Conservation (phyloP, 352 stramenopile genomes). For the Phytopythium vexans region DNA sequence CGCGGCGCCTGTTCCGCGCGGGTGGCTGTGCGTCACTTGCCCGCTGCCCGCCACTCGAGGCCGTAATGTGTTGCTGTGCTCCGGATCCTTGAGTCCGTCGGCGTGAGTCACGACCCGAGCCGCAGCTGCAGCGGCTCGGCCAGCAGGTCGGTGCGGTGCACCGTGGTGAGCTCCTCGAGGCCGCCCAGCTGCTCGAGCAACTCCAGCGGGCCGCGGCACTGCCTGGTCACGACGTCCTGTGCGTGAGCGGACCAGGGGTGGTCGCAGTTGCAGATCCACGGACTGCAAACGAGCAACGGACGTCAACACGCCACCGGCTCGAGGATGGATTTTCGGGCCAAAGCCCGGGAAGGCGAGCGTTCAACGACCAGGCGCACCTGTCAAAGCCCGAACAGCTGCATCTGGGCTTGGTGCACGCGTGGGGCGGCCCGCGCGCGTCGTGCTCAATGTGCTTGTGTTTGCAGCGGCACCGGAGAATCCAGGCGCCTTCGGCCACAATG, state of each 20-base stretch:
- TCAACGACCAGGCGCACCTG: conserved; percentile 31
- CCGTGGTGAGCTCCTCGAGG: conserved; percentile 43
- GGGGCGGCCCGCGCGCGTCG: conserved; percentile 34
- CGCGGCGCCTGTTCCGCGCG: too few species aligned
- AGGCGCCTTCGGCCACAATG: conserved; percentile 75
- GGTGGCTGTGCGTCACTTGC: neutral
- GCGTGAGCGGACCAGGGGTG: conserved; percentile 58
- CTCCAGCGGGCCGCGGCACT: conserved; percentile 42
- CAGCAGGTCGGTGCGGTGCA: conserved; percentile 59
- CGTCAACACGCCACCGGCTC: neutral
- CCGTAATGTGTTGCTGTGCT: too few species aligned
- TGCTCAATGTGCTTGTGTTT: conserved; percentile 83
- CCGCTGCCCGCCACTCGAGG: neutral
- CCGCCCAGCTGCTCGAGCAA: conserved; percentile 36
- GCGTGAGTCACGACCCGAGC: conserved; percentile 5
- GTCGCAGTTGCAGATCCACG: conserved; percentile 83
- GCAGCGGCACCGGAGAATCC: conserved; percentile 75
- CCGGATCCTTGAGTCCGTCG: too few species aligned
- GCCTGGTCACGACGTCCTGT: conserved; percentile 46
- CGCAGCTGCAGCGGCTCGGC: conserved; percentile 39
- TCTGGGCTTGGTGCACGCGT: conserved; percentile 47
- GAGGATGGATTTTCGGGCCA: conserved; percentile 2
- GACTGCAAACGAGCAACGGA: conserved; percentile 19
- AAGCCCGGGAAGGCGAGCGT: neutral
- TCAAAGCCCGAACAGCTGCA: conserved; percentile 64